phyloP scores from a whole-genome alignment of 139 green algal genomes.

The Volvox africanus region DNA sequence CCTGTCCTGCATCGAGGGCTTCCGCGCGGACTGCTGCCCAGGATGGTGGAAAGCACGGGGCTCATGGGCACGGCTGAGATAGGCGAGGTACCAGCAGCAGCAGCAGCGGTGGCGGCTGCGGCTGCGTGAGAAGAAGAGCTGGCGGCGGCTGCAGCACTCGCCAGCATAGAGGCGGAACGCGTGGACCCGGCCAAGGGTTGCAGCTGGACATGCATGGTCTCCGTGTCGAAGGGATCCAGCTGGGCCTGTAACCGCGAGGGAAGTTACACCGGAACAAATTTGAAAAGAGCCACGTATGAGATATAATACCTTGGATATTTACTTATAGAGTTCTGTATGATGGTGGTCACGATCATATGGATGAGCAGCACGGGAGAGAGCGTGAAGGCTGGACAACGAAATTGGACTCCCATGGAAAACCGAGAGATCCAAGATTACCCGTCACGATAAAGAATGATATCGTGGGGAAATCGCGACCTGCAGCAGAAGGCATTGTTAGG shows the following conservation, averaged over 20 bases:
- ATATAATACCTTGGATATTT: too few species aligned
- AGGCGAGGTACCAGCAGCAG: not conserved
- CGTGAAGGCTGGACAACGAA: too few species aligned
- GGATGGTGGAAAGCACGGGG: constrained; percentile 32
- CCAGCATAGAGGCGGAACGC: not conserved
- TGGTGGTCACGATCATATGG: too few species aligned
- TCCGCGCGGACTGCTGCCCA: constrained; percentile 4
- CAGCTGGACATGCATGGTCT: constrained; percentile 27
- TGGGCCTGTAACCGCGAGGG: constrained; percentile 4
- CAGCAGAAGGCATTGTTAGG: too few species aligned
- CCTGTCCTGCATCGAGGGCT: not conserved
- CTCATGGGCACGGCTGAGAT: not conserved
- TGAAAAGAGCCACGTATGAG: too few species aligned
- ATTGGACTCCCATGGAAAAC: too few species aligned
- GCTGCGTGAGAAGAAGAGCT: not conserved
- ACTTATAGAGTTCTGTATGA: too few species aligned
- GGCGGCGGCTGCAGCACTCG: not conserved
- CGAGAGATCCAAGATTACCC: too few species aligned
- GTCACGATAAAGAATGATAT: too few species aligned
- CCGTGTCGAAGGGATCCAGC: constrained; percentile 18
- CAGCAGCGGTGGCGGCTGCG: not conserved
- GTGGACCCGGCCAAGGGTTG: not conserved
- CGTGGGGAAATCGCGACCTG: too few species aligned
- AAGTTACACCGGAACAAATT: too few species aligned
- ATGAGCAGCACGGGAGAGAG: too few species aligned